Percentiles rank a stretch among this genome's conserved stretches.
Evolutionary conservation across 345 rosid genomes (phyloP).

Genomic region (Moricandia moricandioides): DNA sequence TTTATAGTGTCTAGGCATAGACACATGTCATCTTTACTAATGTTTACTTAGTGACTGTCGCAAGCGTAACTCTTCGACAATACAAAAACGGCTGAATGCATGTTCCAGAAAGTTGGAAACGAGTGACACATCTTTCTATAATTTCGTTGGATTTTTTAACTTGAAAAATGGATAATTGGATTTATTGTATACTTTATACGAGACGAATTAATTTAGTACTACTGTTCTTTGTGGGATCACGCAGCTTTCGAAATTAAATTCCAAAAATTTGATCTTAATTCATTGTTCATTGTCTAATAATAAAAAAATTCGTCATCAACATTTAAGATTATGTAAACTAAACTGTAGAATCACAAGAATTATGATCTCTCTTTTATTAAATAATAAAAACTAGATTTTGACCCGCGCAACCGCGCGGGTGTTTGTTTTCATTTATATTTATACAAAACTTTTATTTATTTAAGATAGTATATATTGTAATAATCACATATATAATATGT

Average conservation of each 20-base stretch:
- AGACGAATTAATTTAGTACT: not conserved
- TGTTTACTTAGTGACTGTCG: not conserved
- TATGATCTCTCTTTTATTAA: no score
- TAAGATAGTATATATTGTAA: no score
- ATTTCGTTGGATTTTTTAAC: not conserved
- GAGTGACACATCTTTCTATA: slow-evolving; percentile 21
- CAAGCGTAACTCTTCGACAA: slow-evolving; percentile 10
- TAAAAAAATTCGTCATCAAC: no score
- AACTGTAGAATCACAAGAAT: no score
- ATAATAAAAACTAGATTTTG: no score
- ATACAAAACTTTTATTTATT: no score
- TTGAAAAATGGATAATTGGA: slow-evolving; percentile 17
- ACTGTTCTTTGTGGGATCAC: slow-evolving; percentile 14
- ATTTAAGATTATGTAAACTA: no score
- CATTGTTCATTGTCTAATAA: slow-evolving; percentile 13
- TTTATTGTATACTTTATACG: slow-evolving; percentile 11
- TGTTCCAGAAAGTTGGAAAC: slow-evolving; percentile 25
- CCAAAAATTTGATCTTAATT: slow-evolving; percentile 1
- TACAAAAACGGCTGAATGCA: not conserved
- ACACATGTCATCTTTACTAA: no score
- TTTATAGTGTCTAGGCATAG: no score
- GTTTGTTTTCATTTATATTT: no score
- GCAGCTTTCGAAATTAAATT: slow-evolving; percentile 32
- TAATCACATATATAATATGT: no score
- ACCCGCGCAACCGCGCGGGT: no score